phyloP scores from a whole-genome alignment of 2,329 filamentous ascomycete species.

The Reticulascus tulasneorum region DNA sequence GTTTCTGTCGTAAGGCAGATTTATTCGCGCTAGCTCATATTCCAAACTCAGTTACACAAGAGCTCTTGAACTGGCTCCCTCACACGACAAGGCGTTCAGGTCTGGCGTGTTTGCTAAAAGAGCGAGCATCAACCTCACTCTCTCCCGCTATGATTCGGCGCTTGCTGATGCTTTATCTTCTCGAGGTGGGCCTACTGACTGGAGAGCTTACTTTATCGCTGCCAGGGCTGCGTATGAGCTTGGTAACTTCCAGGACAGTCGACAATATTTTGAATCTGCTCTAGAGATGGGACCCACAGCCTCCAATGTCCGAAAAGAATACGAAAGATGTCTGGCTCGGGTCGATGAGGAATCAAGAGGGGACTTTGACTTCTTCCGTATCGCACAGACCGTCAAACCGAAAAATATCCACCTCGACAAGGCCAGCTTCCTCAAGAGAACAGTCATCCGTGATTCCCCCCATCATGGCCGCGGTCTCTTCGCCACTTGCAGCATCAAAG shows the following conservation, averaged over 20 bases:
- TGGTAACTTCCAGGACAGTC: constrained; percentile 21
- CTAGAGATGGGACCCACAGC: constrained; percentile 17
- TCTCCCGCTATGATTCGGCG: constrained; percentile 28
- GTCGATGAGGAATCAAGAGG: constrained; percentile 12
- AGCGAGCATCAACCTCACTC: constrained; percentile 25
- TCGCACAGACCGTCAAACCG: constrained; percentile 10
- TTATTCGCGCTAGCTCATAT: neutral
- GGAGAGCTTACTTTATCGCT: constrained; percentile 29
- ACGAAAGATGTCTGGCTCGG: constrained; percentile 12
- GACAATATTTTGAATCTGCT: constrained; percentile 19
- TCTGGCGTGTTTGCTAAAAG: constrained; percentile 24
- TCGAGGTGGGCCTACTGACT: constrained; percentile 19
- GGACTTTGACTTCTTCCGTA: constrained; percentile 12
- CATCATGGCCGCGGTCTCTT: constrained; percentile 39
- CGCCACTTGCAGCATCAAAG: constrained; percentile 28
- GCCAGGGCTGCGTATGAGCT: constrained; percentile 30
- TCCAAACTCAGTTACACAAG: constrained; percentile 24
- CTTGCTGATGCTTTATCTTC: constrained; percentile 27
- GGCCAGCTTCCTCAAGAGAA: constrained; percentile 30
- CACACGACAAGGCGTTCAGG: constrained; percentile 14
- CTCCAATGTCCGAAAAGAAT: constrained; percentile 15
- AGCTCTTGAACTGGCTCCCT: constrained; percentile 20
- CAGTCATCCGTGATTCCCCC: constrained; percentile 24
- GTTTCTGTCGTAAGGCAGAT: neutral
- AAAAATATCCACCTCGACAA: constrained; percentile 15